Evolutionary conservation across 2,329 filamentous ascomycete species (phyloP).

Genomic region (Sporothrix globosa): DNA sequence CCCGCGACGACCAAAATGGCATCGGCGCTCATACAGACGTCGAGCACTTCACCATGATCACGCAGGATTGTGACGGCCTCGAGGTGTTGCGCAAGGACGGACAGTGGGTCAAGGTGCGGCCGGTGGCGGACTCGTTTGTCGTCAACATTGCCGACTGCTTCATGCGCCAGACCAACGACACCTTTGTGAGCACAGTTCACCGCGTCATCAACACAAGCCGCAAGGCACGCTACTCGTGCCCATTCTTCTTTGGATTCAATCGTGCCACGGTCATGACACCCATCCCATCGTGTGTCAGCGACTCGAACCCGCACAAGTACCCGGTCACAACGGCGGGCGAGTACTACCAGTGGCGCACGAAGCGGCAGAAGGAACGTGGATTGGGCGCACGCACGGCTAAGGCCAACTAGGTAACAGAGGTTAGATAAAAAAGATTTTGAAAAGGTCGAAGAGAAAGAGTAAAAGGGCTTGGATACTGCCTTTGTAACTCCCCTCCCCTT

Average conservation of each 20-base stretch:
- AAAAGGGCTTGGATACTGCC: background rate
- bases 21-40: slow-evolving; percentile 35
- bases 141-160: slow-evolving; percentile 36
- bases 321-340: slow-evolving; percentile 43
- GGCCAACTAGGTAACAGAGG: background rate
- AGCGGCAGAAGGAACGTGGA: slow-evolving; percentile 22
- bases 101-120: slow-evolving; percentile 30
- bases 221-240: slow-evolving; percentile 33
- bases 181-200: slow-evolving; percentile 34
- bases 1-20: slow-evolving; percentile 33
- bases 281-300: slow-evolving; percentile 42
- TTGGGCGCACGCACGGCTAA: slow-evolving; percentile 9
- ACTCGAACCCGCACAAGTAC: slow-evolving; percentile 44
- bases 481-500: background rate
- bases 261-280: slow-evolving; percentile 39
- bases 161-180: slow-evolving; percentile 35
- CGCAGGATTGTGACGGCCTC: slow-evolving; percentile 32
- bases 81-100: slow-evolving; percentile 34
- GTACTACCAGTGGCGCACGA: slow-evolving; percentile 42
- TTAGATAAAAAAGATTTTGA: background rate
- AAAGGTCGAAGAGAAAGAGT: background rate
- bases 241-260: slow-evolving; percentile 35
- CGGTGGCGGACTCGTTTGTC: slow-evolving; percentile 32
- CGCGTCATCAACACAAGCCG: slow-evolving; percentile 33
- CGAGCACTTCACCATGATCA: slow-evolving; percentile 35